Evolutionary conservation across 164 flowering plant species (phyloP), one percentile per base, ranked within the genome.

Genomic region (Annona squamosa): DNA sequence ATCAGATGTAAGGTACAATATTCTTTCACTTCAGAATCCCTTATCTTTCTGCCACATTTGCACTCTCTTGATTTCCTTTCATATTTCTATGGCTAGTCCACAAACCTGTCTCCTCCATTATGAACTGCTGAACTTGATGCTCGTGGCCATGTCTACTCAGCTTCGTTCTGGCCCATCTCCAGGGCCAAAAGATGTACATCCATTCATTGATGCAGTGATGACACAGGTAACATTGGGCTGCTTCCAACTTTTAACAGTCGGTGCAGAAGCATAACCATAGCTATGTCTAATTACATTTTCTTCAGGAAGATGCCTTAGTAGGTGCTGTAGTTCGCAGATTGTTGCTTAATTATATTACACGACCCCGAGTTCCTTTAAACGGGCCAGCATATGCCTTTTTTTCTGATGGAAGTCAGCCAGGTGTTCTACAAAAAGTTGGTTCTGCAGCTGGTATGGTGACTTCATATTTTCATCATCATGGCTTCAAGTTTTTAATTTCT

Each of bases 71-170:
- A 81, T 73, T 74, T 61, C 73, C 5, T 63, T 2, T 79, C 16
- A 9, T 63, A 72, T 73, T 45, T 75, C 70, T 70, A 7, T 77
- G 74, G 69, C 81, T 74, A 91, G 99, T 81, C 78, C 93, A 71
- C 71, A 76, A 42, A 88, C 96, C 6, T 90, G 84, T 73, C 84
- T 83, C 72, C 85, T 95, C 70, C 99, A 95, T 80, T 84, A 85
- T 77, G 99, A 93, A 78, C 86, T 93, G 82, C 91, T 93, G 76
- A 87, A 89, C 80, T 93, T 95, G 79, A 82, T 89, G 91, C 84
- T 95, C 65, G 86, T 89, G 73, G 87, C 97, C 59, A 88, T 93
- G 93, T 93, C 99, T 66, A 93, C 97, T 80, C 99, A 95, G 79
- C 97, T 95, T 82, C 87, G 85, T 66, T 84, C 89, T 77, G 97